These are phyloP conservation scores for Xylariaceae sp. DNA, from an alignment of 2,329 filamentous ascomycete species.

Conservation along the genomic window DNA sequence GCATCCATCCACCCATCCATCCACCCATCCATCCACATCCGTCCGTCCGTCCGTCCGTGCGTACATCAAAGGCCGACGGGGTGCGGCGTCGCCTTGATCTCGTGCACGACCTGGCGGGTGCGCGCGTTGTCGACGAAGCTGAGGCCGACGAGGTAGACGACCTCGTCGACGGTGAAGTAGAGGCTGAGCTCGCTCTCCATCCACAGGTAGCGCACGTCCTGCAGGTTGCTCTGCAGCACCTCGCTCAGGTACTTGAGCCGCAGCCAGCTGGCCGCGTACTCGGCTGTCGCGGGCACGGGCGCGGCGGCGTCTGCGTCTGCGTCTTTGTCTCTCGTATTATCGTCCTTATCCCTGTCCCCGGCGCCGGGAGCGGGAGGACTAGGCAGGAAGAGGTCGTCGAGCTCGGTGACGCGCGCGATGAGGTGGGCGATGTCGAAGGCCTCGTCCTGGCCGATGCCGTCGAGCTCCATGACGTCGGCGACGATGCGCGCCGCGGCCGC, in stretches of 20 bases:
- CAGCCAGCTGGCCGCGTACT: constrained; percentile 56
- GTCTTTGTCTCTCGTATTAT: too few relatives aligned
- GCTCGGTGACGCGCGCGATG: constrained; percentile 48
- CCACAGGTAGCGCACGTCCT: constrained; percentile 57
- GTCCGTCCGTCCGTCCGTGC: too few relatives aligned
- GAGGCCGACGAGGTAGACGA: constrained; percentile 53
- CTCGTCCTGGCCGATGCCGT: constrained; percentile 55
- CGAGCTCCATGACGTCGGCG: constrained; percentile 53
- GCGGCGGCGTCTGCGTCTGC: too few relatives aligned
- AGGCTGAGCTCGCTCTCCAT: constrained; percentile 58
- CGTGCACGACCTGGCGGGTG: constrained; percentile 49
- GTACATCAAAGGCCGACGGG: constrained; percentile 25
- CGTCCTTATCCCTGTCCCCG: too few relatives aligned
- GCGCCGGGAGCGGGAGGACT: too few relatives aligned
- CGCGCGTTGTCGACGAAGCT: constrained; percentile 58
- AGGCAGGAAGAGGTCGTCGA: constrained; percentile 54
- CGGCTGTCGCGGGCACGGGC: constrained; percentile 49
- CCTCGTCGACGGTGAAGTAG: constrained; percentile 54
- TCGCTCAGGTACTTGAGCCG: constrained; percentile 57
- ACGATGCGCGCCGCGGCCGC: constrained; percentile 53
- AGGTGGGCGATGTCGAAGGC: constrained; percentile 53
- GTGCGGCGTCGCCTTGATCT: constrained; percentile 46
- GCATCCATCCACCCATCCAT: too few relatives aligned
- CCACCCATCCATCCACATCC: too few relatives aligned
- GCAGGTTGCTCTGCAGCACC: constrained; percentile 58